Conservation (phyloP, 106 monocot species). For the Posidonia australis region DNA sequence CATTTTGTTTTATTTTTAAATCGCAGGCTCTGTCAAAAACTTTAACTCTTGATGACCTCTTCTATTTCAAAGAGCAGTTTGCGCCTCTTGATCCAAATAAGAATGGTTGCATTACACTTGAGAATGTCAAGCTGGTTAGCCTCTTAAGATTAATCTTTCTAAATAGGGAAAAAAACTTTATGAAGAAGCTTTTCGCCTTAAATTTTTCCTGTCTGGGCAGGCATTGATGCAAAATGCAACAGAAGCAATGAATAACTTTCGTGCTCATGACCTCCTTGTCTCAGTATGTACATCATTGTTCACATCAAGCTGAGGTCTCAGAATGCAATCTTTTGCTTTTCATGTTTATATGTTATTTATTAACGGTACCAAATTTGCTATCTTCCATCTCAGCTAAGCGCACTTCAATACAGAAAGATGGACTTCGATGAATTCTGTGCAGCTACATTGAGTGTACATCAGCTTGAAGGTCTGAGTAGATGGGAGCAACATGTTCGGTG, state of each 20-base stretch:
- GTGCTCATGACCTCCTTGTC: constrained; percentile 55
- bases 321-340: background rate
- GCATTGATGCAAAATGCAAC: constrained; percentile 51
- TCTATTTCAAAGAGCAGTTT: constrained; percentile 66
- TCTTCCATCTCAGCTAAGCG: constrained; percentile 38
- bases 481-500: constrained; percentile 79
- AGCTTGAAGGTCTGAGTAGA: constrained; percentile 72
- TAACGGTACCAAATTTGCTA: background rate
- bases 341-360: background rate
- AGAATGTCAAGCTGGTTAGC: constrained; percentile 61
- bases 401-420: constrained; percentile 72
- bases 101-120: constrained; percentile 65
- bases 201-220: constrained; percentile 11
- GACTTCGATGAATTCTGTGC: constrained; percentile 82
- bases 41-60: constrained; percentile 57
- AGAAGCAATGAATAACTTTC: constrained; percentile 68
- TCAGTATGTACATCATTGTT: constrained; percentile 23
- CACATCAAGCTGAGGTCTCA: background rate
- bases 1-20: background rate
- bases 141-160: background rate
- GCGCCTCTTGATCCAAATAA: constrained; percentile 63
- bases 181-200: background rate
- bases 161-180: background rate
- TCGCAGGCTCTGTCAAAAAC: constrained; percentile 74
- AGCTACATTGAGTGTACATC: constrained; percentile 65